These are phyloP conservation scores for Acarospora socialis DNA, from an alignment of 2,329 filamentous ascomycete genomes.

Conservation along the genomic window DNA sequence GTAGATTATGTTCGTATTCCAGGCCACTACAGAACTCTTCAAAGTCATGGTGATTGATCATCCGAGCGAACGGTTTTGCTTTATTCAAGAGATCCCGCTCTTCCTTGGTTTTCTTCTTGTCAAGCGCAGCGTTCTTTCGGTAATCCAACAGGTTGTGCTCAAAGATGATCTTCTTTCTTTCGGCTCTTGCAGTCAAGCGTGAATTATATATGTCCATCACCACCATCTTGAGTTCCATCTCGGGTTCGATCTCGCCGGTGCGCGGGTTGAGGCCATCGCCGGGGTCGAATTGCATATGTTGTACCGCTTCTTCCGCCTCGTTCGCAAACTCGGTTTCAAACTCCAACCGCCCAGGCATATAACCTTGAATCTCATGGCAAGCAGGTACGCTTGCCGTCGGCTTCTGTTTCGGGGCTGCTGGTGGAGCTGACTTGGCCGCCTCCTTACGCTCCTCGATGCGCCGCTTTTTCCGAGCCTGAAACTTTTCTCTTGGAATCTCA, in stretches of 20 bases:
- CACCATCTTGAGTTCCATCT: slow-evolving; percentile 93
- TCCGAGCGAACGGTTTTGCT: slow-evolving; percentile 86
- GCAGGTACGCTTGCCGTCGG: slow-evolving; percentile 89
- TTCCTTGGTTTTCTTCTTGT: slow-evolving; percentile 94
- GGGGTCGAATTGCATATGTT: slow-evolving; percentile 96
- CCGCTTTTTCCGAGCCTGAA: slow-evolving; percentile 82
- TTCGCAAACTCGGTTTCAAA: slow-evolving; percentile 98
- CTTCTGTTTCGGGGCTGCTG: slow-evolving; percentile 81
- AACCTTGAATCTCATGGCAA: slow-evolving; percentile 95
- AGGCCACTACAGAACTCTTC: slow-evolving; percentile 72
- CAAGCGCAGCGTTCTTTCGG: slow-evolving; percentile 70
- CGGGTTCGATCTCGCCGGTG: slow-evolving; percentile 78
- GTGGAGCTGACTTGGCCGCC: slow-evolving; percentile 66
- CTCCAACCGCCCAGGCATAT: slow-evolving; percentile 93
- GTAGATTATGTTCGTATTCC: slow-evolving; percentile 78
- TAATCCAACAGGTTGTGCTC: slow-evolving; percentile 92
- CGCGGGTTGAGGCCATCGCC: slow-evolving; percentile 79
- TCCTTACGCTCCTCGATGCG: slow-evolving; percentile 88
- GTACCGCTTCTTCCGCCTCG: slow-evolving; percentile 93
- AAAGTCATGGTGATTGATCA: slow-evolving; percentile 92
- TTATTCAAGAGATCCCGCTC: slow-evolving; percentile 84
- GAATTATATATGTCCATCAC: slow-evolving; percentile 98
- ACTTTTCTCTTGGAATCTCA: slow-evolving; percentile 75
- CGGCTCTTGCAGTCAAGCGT: slow-evolving; percentile 74
- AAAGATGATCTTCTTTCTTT: slow-evolving; percentile 92